These are phyloP conservation scores for Stemphylium vesicarium DNA, from an alignment of 2,329 filamentous ascomycete genomes.

Conservation along the genomic window DNA sequence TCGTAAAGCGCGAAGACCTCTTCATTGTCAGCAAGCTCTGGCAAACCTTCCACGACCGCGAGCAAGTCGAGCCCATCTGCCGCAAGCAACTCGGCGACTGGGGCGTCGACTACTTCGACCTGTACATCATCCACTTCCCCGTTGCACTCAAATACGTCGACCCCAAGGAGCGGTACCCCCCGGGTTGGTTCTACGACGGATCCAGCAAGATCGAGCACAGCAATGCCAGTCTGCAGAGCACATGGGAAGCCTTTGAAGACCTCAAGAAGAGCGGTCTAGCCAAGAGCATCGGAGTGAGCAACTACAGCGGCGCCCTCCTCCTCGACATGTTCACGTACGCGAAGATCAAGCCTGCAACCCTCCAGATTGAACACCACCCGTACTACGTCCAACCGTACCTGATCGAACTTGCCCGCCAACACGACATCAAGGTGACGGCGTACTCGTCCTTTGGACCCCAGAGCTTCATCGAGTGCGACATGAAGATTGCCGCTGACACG, in stretches of 20 bases:
- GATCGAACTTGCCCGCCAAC: constrained; percentile 42
- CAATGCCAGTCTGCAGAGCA: constrained; percentile 43
- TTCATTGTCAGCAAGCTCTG: constrained; percentile 94
- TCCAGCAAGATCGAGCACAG: constrained; percentile 47
- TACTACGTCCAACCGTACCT: constrained; percentile 46
- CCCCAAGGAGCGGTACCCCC: constrained; percentile 45
- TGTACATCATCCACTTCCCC: constrained; percentile 84
- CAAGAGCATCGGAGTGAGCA: constrained; percentile 48
- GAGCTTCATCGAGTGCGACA: constrained; percentile 46
- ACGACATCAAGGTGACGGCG: constrained; percentile 43
- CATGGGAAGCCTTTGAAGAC: constrained; percentile 52
- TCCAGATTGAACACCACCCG: constrained; percentile 50
- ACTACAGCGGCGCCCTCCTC: constrained; percentile 50
- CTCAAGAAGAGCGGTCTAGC: constrained; percentile 42
- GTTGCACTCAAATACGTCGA: constrained; percentile 70
- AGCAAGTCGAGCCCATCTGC: constrained; percentile 76
- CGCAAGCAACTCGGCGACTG: constrained; percentile 59
- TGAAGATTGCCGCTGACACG: constrained; percentile 41
- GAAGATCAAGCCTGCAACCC: constrained; percentile 42
- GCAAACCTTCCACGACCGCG: constrained; percentile 86
- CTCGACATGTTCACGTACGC: constrained; percentile 63
- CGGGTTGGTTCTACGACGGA: constrained; percentile 46
- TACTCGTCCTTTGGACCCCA: constrained; percentile 56
- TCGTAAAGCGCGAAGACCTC: constrained; percentile 68
- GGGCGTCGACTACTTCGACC: constrained; percentile 49